phyloP scores from a whole-genome alignment of 257 asterid genomes.

The Marsdenia floribunda region DNA sequence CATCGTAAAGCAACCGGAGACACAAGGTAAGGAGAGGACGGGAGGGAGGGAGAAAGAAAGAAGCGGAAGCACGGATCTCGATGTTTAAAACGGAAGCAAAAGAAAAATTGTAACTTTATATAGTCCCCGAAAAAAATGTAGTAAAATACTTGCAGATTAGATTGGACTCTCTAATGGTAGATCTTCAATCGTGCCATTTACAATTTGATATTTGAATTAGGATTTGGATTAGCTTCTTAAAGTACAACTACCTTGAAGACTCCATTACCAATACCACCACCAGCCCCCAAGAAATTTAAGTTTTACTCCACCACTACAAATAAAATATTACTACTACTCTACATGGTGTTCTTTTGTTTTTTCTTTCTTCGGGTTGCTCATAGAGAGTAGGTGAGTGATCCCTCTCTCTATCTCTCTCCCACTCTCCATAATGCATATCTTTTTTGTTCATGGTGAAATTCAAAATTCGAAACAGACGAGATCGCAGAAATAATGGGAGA shows the following conservation, averaged over 20 bases:
- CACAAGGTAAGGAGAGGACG: no score
- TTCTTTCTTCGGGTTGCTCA: not conserved
- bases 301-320: not conserved
- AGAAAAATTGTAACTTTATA: no score
- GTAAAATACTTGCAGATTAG: not conserved
- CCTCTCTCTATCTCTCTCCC: no score
- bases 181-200: not conserved
- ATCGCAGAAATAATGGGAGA: not conserved
- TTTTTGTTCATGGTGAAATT: not conserved
- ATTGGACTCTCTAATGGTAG: not conserved
- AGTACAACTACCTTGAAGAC: not conserved
- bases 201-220: not conserved
- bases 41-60: not conserved
- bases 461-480: not conserved
- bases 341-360: no score
- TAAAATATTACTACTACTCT: not conserved
- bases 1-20: slow-evolving; percentile 38
- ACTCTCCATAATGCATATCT: not conserved
- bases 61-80: slow-evolving; percentile 1
- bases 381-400: no score
- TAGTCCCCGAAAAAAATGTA: not conserved
- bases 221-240: not conserved
- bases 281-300: not conserved
- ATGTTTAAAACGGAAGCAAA: not conserved
- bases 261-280: not conserved